phyloP scores from a whole-genome alignment of 2,329 filamentous ascomycete species.

The Incumbomyces delicatus region DNA sequence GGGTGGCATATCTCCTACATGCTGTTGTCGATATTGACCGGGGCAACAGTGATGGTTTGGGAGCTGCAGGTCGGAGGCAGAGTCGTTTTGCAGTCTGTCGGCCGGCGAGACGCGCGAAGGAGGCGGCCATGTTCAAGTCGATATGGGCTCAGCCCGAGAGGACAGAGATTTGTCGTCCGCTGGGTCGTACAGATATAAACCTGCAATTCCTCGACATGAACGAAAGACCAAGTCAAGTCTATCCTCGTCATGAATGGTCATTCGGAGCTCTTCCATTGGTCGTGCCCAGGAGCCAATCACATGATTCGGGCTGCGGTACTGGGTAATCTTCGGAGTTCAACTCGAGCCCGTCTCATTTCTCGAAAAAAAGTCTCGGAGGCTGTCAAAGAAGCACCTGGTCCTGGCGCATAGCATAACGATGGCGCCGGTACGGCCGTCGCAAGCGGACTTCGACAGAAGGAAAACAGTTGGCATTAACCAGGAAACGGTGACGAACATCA shows the following conservation, averaged over 20 bases:
- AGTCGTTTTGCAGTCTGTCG: conserved; percentile 48
- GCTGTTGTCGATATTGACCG: conserved; percentile 48
- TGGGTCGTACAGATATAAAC: not conserved
- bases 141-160: conserved; percentile 16
- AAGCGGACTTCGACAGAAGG: conserved; percentile 34
- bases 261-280: not conserved
- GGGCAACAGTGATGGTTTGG: conserved; percentile 25
- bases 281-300: not conserved
- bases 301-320: not conserved
- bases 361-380: conserved; percentile 1
- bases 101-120: conserved; percentile 50
- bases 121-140: conserved; percentile 47
- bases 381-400: not conserved
- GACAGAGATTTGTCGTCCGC: conserved; percentile 6
- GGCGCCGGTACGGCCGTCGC: conserved; percentile 24
- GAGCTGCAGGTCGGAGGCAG: conserved; percentile 43
- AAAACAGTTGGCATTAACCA: conserved; percentile 67
- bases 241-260: not conserved
- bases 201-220: no score
- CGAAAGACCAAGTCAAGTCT: no score
- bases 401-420: not conserved
- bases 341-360: not conserved
- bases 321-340: no score
- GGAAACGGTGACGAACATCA: conserved; percentile 82
- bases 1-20: conserved; percentile 40